Evolutionary conservation across 2,329 filamentous ascomycete genomes (phyloP).

Genomic region (Fusarium avenaceum): DNA sequence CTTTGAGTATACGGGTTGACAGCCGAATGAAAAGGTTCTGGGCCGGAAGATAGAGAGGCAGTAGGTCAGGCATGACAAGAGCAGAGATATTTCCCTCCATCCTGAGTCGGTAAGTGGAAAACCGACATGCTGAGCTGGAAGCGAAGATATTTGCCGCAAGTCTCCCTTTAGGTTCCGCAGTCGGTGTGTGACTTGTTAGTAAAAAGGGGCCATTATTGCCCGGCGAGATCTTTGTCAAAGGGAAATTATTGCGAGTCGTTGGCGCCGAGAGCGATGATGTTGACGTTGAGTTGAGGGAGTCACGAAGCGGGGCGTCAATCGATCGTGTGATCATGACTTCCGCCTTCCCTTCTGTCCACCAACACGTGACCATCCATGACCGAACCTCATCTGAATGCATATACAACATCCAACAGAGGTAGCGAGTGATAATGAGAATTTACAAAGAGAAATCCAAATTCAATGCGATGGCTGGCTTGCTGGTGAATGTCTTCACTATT

Average conservation of each 20-base stretch:
- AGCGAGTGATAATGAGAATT: no score
- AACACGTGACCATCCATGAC: slow-evolving; percentile 23
- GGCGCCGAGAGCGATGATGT: background rate
- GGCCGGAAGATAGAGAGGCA: background rate
- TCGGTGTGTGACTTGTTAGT: background rate
- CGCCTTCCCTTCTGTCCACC: background rate
- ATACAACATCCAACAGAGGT: background rate
- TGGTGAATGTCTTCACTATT: background rate
- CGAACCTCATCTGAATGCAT: background rate
- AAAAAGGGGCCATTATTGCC: background rate
- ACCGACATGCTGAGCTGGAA: background rate
- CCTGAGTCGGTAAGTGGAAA: background rate
- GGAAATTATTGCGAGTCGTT: background rate
- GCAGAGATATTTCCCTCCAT: background rate
- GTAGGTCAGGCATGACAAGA: background rate
- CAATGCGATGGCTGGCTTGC: no score
- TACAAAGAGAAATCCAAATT: background rate
- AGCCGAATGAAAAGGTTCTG: background rate
- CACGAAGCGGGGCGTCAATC: slow-evolving; percentile 7
- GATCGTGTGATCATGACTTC: slow-evolving; percentile 23
- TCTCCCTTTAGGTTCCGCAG: background rate
- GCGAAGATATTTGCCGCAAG: background rate
- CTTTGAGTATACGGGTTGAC: background rate
- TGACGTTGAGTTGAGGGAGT: slow-evolving; percentile 3
- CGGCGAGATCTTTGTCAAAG: background rate